Base-by-base conservation (phyloP, 139 green algal species). In the Raphidocelis subcapitata region DNA sequence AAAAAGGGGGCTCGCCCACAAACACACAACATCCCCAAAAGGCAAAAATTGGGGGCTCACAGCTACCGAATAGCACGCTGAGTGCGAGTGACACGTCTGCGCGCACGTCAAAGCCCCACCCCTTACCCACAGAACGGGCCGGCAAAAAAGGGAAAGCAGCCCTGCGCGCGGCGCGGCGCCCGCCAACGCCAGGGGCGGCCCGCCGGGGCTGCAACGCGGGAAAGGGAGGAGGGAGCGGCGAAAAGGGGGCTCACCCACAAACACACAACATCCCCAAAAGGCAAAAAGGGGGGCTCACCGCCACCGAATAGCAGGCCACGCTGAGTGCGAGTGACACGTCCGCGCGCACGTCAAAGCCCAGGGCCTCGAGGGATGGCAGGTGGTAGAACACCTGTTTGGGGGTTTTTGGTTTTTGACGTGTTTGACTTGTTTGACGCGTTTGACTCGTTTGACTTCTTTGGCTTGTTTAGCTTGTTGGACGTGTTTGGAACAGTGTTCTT, bases 321-420 rank as follows among this genome's bases (percentile, higher is more conserved):
- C 94, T 83, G 44, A 90, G 67, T 5, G 35, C 72, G 21, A 97
- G 71, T 15, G 79, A 88, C 12, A 97, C 49, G 63, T 97, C 91
- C 0, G 88, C 84, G 33, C 82, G 85, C 55, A 96, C 67, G 78
- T 96, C 86, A 3, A 97, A 56, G 29, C 92, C 92, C 67, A 97
- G 72, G 0, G 79, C 63, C 29, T 87, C 73, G 14, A 97, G 81
- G 47, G 74, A 86, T 33, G 92, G 92, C 71, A 95, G 77, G 84
- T 97, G 92, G 73, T 92, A 91, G 72, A 94, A 92, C 8, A 94
- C 81, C n/a, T 61, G 12, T 61, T 14, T 14, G 54, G 23, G 24
- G 54, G 46, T 3, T 2, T 44, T 26, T 26, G 32, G 61, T 41
- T 14, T n/a, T 59, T 21, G 37, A 3, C 14, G 63, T 10, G 41